These are phyloP conservation scores for Chlorella sorokiniana DNA, from an alignment of 139 green algal genomes.

Conservation along the genomic window DNA sequence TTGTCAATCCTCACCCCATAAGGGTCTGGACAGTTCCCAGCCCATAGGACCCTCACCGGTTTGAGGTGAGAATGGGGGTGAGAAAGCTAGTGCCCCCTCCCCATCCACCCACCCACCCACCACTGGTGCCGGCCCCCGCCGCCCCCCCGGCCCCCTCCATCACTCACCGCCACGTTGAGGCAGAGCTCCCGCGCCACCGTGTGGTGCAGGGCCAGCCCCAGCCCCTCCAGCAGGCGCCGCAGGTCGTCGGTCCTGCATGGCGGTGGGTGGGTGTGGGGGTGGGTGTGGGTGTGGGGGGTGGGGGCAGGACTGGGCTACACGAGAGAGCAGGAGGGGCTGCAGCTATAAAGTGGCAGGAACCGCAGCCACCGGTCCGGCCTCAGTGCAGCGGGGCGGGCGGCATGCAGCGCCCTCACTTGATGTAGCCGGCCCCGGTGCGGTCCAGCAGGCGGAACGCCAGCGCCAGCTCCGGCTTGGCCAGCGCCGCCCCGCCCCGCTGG, in stretches of 20 bases:
- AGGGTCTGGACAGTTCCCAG: no score
- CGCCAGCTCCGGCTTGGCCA: slow-evolving; percentile 34
- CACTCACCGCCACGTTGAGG: slow-evolving; percentile 27
- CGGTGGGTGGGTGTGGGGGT: neutral
- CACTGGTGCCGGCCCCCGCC: no score
- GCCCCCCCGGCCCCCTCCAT: no score
- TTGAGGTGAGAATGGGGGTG: no score
- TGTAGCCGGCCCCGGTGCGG: slow-evolving; percentile 45
- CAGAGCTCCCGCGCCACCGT: slow-evolving; percentile 43
- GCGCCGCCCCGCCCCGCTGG: neutral
- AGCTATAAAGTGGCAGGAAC: neutral
- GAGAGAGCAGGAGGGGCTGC: neutral
- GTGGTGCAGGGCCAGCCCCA: slow-evolving; percentile 63
- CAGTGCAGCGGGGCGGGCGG: no score
- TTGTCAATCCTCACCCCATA: no score
- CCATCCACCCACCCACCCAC: no score
- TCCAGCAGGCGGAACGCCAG: slow-evolving; percentile 57
- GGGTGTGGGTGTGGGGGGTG: neutral
- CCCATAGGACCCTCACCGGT: no score
- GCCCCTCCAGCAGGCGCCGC: slow-evolving; percentile 59
- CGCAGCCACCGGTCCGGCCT: neutral
- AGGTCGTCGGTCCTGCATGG: slow-evolving; percentile 65
- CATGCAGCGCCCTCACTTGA: slow-evolving; percentile 20
- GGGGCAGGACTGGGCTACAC: neutral
- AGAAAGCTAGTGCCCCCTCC: no score